Evolutionary conservation across 352 stramenopile genomes (phyloP).

Genomic region (Phytophthora rubi): DNA sequence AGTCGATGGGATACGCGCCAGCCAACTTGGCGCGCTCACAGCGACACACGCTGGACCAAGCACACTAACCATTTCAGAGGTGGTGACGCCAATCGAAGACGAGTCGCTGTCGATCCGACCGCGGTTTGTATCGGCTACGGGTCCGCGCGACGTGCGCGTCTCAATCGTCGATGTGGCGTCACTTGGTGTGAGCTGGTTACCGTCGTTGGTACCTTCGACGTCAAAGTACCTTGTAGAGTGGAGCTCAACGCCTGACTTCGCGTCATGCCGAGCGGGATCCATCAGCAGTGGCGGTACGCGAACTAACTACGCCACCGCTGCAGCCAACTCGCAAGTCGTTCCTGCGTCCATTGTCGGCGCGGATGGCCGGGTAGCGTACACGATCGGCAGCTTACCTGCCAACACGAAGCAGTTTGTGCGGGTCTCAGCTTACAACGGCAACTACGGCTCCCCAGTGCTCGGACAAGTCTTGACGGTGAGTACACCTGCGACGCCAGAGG

Average conservation of each 20-base stretch:
- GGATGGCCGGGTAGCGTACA: conserved; percentile 53
- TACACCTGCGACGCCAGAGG: conserved; percentile 26
- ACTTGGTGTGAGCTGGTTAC: conserved; percentile 71
- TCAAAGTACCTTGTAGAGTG: conserved; percentile 90
- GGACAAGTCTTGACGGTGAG: conserved; percentile 46
- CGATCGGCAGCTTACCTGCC: conserved; percentile 81
- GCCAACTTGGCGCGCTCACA: conserved; percentile 49
- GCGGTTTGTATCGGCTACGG: conserved; percentile 50
- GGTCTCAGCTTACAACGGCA: conserved; percentile 90
- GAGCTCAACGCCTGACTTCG: conserved; percentile 48
- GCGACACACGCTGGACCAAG: conserved; percentile 34
- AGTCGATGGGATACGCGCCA: conserved; percentile 55
- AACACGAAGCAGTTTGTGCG: conserved; percentile 88
- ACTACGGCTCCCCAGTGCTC: conserved; percentile 74
- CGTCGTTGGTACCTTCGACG: conserved; percentile 31
- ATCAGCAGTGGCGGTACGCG: conserved; percentile 29
- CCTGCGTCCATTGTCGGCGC: conserved; percentile 24
- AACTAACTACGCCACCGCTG: conserved; percentile 54
- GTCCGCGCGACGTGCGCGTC: conserved; percentile 54
- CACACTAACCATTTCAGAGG: conserved; percentile 42
- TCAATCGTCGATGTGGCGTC: conserved; percentile 68
- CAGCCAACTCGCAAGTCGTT: conserved; percentile 60
- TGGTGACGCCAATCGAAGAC: conserved; percentile 33
- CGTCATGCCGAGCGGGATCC: conserved; percentile 36
- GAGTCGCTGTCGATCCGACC: conserved; percentile 45